Evolutionary conservation across 2,329 filamentous ascomycete species (phyloP).

Genomic region (Pseudogymnoascus sp.): DNA sequence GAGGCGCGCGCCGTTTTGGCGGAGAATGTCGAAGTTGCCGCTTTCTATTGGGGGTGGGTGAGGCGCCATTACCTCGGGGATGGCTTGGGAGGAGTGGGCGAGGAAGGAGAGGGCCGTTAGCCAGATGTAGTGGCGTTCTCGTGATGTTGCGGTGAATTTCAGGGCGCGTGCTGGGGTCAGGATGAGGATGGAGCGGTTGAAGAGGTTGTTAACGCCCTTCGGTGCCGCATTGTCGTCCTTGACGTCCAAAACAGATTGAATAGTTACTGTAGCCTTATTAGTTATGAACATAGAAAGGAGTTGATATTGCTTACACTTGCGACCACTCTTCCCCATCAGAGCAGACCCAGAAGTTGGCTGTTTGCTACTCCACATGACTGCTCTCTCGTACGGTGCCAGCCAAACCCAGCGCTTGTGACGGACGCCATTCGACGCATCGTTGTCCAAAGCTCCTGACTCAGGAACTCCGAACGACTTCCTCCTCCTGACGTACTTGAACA

Average conservation of each 20-base stretch:
- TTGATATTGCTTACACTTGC: constrained; percentile 65
- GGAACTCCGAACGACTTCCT: constrained; percentile 83
- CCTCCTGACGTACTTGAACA: constrained; percentile 82
- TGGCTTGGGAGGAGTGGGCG: constrained; percentile 74
- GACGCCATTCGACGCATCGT: constrained; percentile 49
- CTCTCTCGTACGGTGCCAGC: constrained; percentile 91
- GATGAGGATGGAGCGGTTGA: constrained; percentile 91
- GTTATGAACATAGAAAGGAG: constrained; percentile 12
- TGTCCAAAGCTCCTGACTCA: constrained; percentile 60
- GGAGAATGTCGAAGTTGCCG: constrained; percentile 37
- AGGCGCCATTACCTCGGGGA: constrained; percentile 61
- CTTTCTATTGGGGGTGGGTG: constrained; percentile 45
- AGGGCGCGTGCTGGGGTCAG: constrained; percentile 86
- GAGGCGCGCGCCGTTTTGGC: constrained; percentile 27
- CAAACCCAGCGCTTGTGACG: constrained; percentile 98
- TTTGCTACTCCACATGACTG: constrained; percentile 97
- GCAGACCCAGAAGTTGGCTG: constrained; percentile 83
- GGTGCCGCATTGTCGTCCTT: constrained; percentile 86
- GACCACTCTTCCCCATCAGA: constrained; percentile 84
- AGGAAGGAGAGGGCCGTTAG: constrained; percentile 90
- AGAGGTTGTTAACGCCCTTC: constrained; percentile 57
- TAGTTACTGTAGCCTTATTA: constrained; percentile 55
- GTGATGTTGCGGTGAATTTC: constrained; percentile 80
- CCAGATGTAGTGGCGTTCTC: constrained; percentile 91
- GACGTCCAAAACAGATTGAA: constrained; percentile 94